Percentiles rank a stretch among this genome's conserved stretches.
phyloP scores from a whole-genome alignment of 306 rosid genomes.

The Prunus salicina region DNA sequence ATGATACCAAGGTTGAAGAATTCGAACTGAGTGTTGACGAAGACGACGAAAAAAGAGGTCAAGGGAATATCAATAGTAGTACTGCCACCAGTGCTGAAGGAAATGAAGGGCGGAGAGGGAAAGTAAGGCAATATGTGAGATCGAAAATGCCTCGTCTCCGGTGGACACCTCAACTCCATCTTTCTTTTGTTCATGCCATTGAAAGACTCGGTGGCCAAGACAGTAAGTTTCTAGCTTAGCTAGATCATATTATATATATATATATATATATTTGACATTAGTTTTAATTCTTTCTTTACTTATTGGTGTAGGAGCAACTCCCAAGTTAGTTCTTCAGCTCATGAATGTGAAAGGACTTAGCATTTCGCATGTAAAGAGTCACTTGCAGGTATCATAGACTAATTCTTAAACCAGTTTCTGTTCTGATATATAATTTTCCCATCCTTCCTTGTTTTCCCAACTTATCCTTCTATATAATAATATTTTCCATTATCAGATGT shows the following conservation, averaged over 20 bases:
- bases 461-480: background rate
- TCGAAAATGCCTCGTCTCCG: constrained; percentile 85
- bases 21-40: too few relatives aligned
- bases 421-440: background rate
- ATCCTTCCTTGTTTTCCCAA: background rate
- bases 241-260: background rate
- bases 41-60: background rate
- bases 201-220: constrained; percentile 85
- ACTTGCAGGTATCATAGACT: constrained; percentile 62
- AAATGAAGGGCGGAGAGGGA: constrained; percentile 29
- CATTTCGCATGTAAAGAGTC: constrained; percentile 94
- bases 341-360: constrained; percentile 93
- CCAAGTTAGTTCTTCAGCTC: constrained; percentile 77
- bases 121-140: constrained; percentile 66
- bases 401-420: background rate
- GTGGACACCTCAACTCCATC: constrained; percentile 92
- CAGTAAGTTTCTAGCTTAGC: constrained; percentile 43
- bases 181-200: constrained; percentile 68
- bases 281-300: background rate
- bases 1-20: background rate
- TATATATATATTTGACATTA: too few relatives aligned
- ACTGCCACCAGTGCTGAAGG: background rate
- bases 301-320: constrained; percentile 73
- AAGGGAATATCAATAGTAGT: constrained; percentile 1
- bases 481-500: constrained; percentile 54